Evolutionary conservation across 495 filamentous ascomycete species (phyloP).

Genomic region (Hypoxylon subgilvum): DNA sequence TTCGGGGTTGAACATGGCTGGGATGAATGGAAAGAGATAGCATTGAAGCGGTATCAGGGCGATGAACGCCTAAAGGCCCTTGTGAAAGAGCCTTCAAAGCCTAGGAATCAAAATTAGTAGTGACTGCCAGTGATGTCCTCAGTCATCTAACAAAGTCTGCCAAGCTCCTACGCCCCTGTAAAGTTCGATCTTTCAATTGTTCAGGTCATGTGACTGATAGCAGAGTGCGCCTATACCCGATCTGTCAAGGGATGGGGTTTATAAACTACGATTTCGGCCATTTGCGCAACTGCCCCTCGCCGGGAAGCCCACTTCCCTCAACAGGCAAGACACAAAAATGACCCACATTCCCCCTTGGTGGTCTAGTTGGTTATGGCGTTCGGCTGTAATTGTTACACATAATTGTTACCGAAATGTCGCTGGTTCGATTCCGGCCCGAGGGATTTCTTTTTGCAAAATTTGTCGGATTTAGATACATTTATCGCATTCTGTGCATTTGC

Average conservation of each 20-base stretch:
- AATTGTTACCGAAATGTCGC: constrained; percentile 38
- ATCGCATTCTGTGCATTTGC: not conserved
- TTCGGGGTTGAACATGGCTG: not conserved
- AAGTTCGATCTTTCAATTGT: too few species aligned
- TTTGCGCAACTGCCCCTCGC: too few species aligned
- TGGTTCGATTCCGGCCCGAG: constrained; percentile 35
- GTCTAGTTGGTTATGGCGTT: constrained; percentile 42
- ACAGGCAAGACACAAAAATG: not conserved
- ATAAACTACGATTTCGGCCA: too few species aligned
- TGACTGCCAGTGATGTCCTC: too few species aligned
- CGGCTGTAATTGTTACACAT: constrained; percentile 26
- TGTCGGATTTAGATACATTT: not conserved
- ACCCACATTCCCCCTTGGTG: constrained; percentile 23
- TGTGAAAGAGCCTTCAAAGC: too few species aligned
- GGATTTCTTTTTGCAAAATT: constrained; percentile 26
- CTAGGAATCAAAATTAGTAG: too few species aligned
- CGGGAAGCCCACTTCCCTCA: constrained; percentile 1
- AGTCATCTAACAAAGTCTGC: too few species aligned
- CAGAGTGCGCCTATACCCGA: too few species aligned
- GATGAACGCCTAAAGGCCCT: not conserved
- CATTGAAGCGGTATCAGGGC: not conserved
- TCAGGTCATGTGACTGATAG: too few species aligned
- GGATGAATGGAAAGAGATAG: not conserved
- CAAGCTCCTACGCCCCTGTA: too few species aligned
- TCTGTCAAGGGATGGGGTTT: too few species aligned